Conservation (phyloP, 495 filamentous ascomycete genomes). For the Aspergillus conjunctus region DNA sequence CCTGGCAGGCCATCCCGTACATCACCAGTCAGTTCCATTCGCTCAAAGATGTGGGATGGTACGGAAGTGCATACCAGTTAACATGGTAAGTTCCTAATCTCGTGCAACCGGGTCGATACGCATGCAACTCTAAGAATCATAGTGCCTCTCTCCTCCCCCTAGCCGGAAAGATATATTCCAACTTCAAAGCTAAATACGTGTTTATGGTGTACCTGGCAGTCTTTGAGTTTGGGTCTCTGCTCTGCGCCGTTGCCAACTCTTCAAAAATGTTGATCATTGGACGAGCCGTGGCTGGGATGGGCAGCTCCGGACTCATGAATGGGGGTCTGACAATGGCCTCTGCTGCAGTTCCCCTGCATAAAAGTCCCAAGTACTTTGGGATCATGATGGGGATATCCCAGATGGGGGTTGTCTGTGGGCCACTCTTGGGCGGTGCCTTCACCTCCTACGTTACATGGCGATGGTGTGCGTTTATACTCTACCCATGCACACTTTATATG, state of each 20-base stretch:
- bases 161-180: constrained; percentile 39
- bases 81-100: not conserved
- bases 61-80: not conserved
- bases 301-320: constrained; percentile 47
- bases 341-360: constrained; percentile 40
- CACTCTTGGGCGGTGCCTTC: constrained; percentile 56
- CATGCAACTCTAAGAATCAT: not conserved
- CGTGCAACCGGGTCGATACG: not conserved
- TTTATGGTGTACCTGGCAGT: constrained; percentile 37
- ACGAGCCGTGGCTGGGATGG: constrained; percentile 39
- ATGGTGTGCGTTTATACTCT: constrained; percentile 40
- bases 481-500: not conserved
- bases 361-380: constrained; percentile 28
- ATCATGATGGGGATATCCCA: constrained; percentile 15
- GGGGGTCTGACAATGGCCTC: constrained; percentile 51
- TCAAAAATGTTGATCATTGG: constrained; percentile 43
- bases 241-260: constrained; percentile 38
- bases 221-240: constrained; percentile 40
- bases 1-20: not conserved
- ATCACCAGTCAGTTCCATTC: not conserved
- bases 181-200: constrained; percentile 38
- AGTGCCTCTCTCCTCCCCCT: constrained; percentile 37
- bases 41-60: not conserved
- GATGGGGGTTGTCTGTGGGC: constrained; percentile 44
- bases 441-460: constrained; percentile 51